Evolutionary conservation across 129 eudicot species (phyloP), one percentile per base, ranked within the genome.

Genomic region (Helichrysum umbraculigerum): DNA sequence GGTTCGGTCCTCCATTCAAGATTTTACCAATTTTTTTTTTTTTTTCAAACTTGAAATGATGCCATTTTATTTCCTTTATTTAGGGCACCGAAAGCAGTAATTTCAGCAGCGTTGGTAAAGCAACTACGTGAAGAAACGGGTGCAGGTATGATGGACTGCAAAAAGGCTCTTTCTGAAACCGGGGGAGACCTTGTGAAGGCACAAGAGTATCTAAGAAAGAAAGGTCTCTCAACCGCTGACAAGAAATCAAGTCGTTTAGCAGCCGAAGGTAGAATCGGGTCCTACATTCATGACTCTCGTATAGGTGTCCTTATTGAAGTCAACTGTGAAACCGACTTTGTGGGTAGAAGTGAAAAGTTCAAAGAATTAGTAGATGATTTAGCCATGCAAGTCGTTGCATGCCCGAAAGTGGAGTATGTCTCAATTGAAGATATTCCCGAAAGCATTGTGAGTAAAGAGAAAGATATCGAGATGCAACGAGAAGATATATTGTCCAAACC

Each of bases 121-220:
- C 99, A 94, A 82, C 68, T 94, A 20, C 88, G 99, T 1, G 97
- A 94, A 59, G 99, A 94, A 87, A 86, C 93, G 3, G 97, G 99
- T 20, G 99, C 99, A 20, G 97, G 99, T 57, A 94, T 94, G 99
- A 94, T 94, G 99, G 99, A 91, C 71, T 94, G 99, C 92, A 94
- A 94, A 83, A 94, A 91, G 85, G 99, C 99, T 14, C 92, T 94
- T 15, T 69, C 99, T 0, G 97, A 94, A 83, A 89, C 99, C 2
- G 97, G 84, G 74, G 99, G 99, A 17, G 88, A 94, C 77, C 81
- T 94, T 12, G 96, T 77, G 72, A 89, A 91, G 77, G 99, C 99
- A 59, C 97, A 91, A 76, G 99, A 87, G 67, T 91, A 91, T 72
- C 94, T 94, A 14, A 76, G 99, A 62, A 94, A 91, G 85, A 94